phyloP scores from a whole-genome alignment of 768 basidiomycete genomes.

The Porphyrellus cyaneotinctus region DNA sequence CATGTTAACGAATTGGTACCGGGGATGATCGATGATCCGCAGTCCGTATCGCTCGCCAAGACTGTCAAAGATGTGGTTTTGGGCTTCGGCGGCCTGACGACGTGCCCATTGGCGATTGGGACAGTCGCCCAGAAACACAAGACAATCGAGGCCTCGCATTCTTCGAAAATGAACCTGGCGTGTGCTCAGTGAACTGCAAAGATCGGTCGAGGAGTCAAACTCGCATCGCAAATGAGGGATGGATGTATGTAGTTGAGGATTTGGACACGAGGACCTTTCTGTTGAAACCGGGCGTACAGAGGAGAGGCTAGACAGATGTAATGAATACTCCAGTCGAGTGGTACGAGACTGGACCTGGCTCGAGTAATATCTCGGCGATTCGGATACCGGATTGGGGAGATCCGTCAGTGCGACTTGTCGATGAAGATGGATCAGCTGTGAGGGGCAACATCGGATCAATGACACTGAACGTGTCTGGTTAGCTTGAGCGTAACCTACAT shows the following conservation, averaged over 20 bases:
- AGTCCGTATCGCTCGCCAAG: constrained; percentile 80
- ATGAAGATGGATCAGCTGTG: too few species aligned
- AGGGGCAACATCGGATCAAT: too few species aligned
- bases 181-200: constrained; percentile 81
- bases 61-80: constrained; percentile 89
- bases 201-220: neutral
- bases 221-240: neutral
- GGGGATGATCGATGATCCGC: constrained; percentile 79
- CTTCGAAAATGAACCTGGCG: constrained; percentile 82
- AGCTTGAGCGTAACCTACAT: too few species aligned
- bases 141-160: constrained; percentile 75
- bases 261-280: constrained; percentile 77
- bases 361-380: too few species aligned
- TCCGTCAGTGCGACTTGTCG: too few species aligned
- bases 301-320: too few species aligned
- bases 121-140: constrained; percentile 81
- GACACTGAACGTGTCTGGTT: too few species aligned
- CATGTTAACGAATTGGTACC: constrained; percentile 76
- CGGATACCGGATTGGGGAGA: too few species aligned
- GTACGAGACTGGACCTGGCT: too few species aligned
- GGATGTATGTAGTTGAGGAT: constrained; percentile 75
- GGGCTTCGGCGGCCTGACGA: constrained; percentile 84
- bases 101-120: constrained; percentile 77
- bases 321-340: too few species aligned
- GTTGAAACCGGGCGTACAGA: too few species aligned